These are phyloP conservation scores for Wickerhamiella slavikovae DNA, from an alignment of 805 yeast species.

Conservation along the genomic window DNA sequence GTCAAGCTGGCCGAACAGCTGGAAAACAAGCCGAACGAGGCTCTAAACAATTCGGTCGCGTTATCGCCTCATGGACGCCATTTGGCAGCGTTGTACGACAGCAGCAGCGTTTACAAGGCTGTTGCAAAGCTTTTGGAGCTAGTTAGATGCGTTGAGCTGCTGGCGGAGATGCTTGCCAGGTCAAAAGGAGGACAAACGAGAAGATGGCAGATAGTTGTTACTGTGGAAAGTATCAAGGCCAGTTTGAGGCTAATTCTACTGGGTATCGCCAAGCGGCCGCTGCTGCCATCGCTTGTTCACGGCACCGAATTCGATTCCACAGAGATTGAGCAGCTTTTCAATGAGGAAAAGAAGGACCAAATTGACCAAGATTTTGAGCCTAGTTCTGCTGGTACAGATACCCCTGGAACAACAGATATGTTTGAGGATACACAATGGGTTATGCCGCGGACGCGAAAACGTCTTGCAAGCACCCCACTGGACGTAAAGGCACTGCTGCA, in stretches of 20 bases:
- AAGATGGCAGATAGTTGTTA: conserved; percentile 15
- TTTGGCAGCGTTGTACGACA: conserved; percentile 6
- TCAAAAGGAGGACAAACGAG: conserved; percentile 12
- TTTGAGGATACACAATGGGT: conserved; percentile 1
- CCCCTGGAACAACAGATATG: background rate
- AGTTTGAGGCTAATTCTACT: conserved; percentile 16
- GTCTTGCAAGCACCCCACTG: conserved; percentile 7
- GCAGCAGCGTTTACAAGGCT: conserved; percentile 10
- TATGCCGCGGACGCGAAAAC: conserved; percentile 13
- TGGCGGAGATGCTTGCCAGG: conserved; percentile 19
- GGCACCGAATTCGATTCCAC: conserved; percentile 19
- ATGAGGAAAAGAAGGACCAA: background rate
- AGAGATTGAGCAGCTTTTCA: conserved; percentile 5
- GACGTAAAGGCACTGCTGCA: conserved; percentile 11
- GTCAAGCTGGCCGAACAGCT: conserved; percentile 8
- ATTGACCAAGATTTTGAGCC: background rate
- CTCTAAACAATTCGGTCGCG: background rate
- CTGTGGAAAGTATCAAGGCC: conserved; percentile 16
- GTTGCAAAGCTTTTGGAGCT: conserved; percentile 15
- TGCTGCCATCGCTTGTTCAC: conserved; percentile 16
- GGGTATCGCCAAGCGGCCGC: conserved; percentile 13
- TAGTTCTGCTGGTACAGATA: background rate
- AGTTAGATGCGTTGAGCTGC: conserved; percentile 18
- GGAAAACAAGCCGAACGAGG: background rate
- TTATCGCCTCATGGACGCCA: conserved; percentile 6